Conservation (phyloP, 192 early-diverging fungal genomes). For the Coemansia sp. region DNA sequence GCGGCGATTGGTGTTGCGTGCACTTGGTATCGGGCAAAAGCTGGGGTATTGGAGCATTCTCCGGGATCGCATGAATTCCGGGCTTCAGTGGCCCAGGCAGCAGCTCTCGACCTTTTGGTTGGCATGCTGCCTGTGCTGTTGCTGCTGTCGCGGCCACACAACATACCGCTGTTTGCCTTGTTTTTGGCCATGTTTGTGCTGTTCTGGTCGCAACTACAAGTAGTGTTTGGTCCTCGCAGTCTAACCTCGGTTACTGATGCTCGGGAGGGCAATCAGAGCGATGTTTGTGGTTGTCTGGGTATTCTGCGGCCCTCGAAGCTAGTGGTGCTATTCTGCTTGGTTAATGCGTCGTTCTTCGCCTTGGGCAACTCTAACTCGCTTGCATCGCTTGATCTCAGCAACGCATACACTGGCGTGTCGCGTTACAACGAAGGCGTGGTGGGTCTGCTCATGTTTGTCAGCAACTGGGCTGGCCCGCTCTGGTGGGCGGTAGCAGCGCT, state of each 20-base stretch:
- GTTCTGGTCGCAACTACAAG: conserved; percentile 30
- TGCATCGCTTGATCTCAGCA: conserved; percentile 76
- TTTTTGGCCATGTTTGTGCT: conserved; percentile 60
- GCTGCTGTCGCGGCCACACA: conserved; percentile 65
- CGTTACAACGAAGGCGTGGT: conserved; percentile 64
- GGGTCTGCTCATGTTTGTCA: conserved; percentile 68
- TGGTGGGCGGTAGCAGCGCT: conserved; percentile 63
- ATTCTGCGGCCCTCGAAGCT: conserved; percentile 32
- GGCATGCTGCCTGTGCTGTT: conserved; percentile 62
- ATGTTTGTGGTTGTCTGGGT: background rate
- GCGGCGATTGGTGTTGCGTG: background rate
- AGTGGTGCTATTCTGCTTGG: conserved; percentile 54
- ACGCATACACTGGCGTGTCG: conserved; percentile 73
- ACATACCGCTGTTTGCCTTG: conserved; percentile 61
- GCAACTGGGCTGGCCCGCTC: conserved; percentile 74
- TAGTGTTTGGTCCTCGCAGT: background rate
- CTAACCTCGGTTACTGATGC: background rate
- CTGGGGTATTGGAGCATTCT: background rate
- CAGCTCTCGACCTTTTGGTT: conserved; percentile 45
- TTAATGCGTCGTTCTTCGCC: conserved; percentile 64
- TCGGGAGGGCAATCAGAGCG: background rate
- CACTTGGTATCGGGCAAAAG: conserved; percentile 11
- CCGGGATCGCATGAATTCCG: background rate
- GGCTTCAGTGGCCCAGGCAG: conserved; percentile 13
- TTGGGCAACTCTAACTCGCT: conserved; percentile 79